These are phyloP conservation scores for Aspergillus sp. DNA, from an alignment of 2,329 filamentous ascomycete species.

Conservation along the genomic window DNA sequence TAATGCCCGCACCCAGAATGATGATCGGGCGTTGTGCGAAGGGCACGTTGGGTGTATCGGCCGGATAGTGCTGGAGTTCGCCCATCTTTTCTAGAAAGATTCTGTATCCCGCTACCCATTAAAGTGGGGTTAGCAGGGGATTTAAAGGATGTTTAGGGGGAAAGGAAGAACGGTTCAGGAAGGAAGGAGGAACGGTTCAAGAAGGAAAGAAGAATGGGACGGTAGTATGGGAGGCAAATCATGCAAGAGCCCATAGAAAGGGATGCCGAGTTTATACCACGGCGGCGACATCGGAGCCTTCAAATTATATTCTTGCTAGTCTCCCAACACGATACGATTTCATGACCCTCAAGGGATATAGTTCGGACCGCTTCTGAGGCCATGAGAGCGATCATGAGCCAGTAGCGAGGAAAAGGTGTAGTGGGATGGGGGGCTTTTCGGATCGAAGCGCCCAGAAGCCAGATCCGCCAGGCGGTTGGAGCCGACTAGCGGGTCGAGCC, in stretches of 20 bases:
- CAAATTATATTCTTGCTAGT: not conserved
- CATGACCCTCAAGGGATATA: not conserved
- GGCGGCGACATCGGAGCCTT: not conserved
- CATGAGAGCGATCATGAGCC: not conserved
- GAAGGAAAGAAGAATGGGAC: not conserved
- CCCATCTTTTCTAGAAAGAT: conserved; percentile 21
- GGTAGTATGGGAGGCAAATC: not conserved
- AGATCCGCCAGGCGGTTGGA: conserved; percentile 7
- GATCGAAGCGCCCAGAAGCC: conserved; percentile 3
- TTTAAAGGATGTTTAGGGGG: not conserved
- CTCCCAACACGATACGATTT: not conserved
- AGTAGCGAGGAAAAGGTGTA: not conserved
- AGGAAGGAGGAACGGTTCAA: not conserved
- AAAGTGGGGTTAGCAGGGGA: not conserved
- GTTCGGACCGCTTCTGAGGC: not conserved
- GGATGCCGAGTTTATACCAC: not conserved
- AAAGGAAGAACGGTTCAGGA: not conserved
- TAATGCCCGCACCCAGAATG: conserved; percentile 44
- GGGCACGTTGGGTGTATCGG: conserved; percentile 28
- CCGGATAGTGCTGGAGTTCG: conserved; percentile 13
- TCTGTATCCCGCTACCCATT: not conserved
- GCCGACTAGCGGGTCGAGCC: conserved; percentile 7
- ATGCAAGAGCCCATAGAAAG: not conserved
- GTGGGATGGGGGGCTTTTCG: not conserved
- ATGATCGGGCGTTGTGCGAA: conserved; percentile 40